phyloP scores from a whole-genome alignment of 2,329 filamentous ascomycete species.

The Botrytis cinerea region DNA sequence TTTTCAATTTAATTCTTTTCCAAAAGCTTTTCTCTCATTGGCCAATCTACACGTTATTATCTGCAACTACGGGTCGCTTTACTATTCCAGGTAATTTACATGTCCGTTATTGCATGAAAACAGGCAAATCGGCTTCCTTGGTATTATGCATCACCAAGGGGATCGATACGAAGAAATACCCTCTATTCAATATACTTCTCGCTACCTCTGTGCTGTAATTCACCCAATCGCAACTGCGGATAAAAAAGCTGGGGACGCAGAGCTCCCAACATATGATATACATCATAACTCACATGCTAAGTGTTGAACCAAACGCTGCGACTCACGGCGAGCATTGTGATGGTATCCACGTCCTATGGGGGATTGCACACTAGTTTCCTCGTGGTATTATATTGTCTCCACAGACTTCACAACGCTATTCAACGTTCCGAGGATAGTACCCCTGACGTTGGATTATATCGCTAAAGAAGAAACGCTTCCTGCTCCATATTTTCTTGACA shows the following conservation, averaged over 20 bases:
- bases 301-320: slow-evolving; percentile 20
- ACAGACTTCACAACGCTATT: slow-evolving; percentile 12
- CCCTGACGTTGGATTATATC: slow-evolving; percentile 13
- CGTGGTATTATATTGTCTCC: slow-evolving; percentile 24
- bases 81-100: slow-evolving; percentile 12
- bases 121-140: slow-evolving; percentile 20
- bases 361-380: slow-evolving; percentile 16
- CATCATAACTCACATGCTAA: slow-evolving; percentile 18
- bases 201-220: not conserved
- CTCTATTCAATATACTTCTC: slow-evolving; percentile 2
- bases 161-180: not conserved
- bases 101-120: slow-evolving; percentile 22
- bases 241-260: slow-evolving; percentile 19
- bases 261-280: slow-evolving; percentile 20
- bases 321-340: slow-evolving; percentile 16
- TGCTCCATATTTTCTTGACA: slow-evolving; percentile 21
- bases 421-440: slow-evolving; percentile 19
- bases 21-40: not conserved
- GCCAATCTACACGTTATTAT: not conserved
- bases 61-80: slow-evolving; percentile 20
- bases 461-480: slow-evolving; percentile 16
- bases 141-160: slow-evolving; percentile 22
- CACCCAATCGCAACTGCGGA: slow-evolving; percentile 12
- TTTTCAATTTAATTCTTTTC: slow-evolving; percentile 16
- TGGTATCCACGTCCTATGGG: slow-evolving; percentile 20